Evolutionary conservation across 1,284 basidiomycete species (phyloP), one percentile per base, ranked within the genome.

Genomic region (Pseudozyma thailandica): DNA sequence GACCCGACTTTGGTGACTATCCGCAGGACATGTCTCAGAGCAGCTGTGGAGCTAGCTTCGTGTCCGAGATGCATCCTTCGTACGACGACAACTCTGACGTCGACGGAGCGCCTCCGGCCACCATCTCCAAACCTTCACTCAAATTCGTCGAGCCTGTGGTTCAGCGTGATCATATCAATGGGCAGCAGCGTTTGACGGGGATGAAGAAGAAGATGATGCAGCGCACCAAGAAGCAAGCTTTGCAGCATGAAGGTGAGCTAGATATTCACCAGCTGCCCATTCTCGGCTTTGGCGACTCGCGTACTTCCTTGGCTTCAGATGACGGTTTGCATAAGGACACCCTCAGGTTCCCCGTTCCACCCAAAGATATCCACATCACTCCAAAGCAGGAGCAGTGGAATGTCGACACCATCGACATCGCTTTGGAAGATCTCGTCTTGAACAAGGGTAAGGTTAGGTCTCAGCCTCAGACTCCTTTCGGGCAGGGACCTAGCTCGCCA

Each of bases 181-280:
- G 63, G 31, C 46, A 57, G 12, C 27, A 28, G 21, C 52, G 68
- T 1, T 30, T 71, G 49, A 64, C 68, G 37, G 68, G 60, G 8
- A 71, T 64, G 68, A 71, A 71, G 47, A 63, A 58, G 51, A 71
- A 59, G 52, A 71, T 49, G 55, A 51, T 59, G 45, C 68, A 60
- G 27, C 44, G 50, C 16, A 59, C 50, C n/a, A 50, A 52, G 37
- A 31, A 38, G 9, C 27, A 54, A 4, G 26, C 41, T 33, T 9
- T 41, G 21, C 43, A 35, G 13, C 27, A 38, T 10, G 50, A 59
- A 2, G 37, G 38, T 6, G 60, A 47, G 6, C 12, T 55, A 10
- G 53, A 54, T 9, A 52, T 56, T 9, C 54, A 62, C 5, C 52
- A 55, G 10, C 43, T 70, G 9, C 66, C 66, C 8, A 33, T 70